phyloP scores from a whole-genome alignment of 140 eudicot genomes.

The Senecio squalidus region DNA sequence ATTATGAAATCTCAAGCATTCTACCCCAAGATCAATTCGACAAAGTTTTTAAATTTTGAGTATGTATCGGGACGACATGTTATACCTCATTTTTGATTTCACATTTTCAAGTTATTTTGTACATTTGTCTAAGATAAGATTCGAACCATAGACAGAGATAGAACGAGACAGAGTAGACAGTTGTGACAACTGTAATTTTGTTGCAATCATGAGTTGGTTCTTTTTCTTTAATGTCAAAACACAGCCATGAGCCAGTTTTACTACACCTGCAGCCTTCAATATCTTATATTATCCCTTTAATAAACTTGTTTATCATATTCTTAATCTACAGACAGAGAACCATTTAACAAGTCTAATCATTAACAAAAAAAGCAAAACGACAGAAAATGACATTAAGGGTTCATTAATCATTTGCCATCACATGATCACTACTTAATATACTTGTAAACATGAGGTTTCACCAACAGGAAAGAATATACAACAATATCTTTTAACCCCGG shows the following conservation, averaged over 20 bases:
- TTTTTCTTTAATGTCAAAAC: slow-evolving; percentile 29
- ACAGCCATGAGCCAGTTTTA: slow-evolving; percentile 33
- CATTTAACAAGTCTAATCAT: slow-evolving; percentile 33
- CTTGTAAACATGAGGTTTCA: slow-evolving; percentile 23
- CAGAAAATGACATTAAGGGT: slow-evolving; percentile 25
- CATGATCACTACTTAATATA: slow-evolving; percentile 29
- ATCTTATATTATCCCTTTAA: slow-evolving; percentile 29
- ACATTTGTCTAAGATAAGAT: no score
- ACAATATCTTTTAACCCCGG: no score
- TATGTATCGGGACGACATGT: no score
- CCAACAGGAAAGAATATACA: slow-evolving; percentile 20
- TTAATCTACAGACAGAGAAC: slow-evolving; percentile 16
- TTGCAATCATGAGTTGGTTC: slow-evolving; percentile 39
- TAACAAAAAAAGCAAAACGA: slow-evolving; percentile 24
- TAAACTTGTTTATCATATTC: slow-evolving; percentile 19
- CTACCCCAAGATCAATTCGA: not conserved
- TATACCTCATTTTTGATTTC: no score
- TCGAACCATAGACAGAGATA: no score
- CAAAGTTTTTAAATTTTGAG: not conserved
- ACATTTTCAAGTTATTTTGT: no score
- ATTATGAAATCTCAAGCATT: not conserved
- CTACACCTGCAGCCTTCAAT: slow-evolving; percentile 34
- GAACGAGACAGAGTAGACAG: slow-evolving; percentile 23
- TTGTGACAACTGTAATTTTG: slow-evolving; percentile 24
- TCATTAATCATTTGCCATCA: slow-evolving; percentile 22